Conservation (phyloP, 345 rosid genomes). For the Heritiera littoralis region DNA sequence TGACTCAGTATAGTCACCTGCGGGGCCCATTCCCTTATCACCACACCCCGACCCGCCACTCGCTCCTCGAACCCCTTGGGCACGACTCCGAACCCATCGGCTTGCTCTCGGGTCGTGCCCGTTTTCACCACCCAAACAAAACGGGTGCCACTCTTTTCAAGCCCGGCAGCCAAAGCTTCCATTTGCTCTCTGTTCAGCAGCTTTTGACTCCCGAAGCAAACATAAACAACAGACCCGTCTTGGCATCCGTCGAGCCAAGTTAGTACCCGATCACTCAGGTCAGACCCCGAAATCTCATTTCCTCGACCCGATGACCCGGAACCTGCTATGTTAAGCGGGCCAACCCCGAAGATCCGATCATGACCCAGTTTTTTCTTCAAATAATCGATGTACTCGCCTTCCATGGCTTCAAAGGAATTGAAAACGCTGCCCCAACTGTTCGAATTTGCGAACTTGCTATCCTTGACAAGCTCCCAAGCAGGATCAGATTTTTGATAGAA, state of each 20-base stretch:
- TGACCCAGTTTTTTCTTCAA: constrained; percentile 44
- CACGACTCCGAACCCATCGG: constrained; percentile 26
- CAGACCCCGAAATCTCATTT: not conserved
- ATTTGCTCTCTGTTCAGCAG: constrained; percentile 40
- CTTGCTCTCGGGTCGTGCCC: constrained; percentile 27
- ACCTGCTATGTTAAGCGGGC: constrained; percentile 55
- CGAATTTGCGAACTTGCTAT: constrained; percentile 32
- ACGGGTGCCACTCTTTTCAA: constrained; percentile 51
- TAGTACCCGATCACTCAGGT: constrained; percentile 19
- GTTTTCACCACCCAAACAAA: constrained; percentile 65
- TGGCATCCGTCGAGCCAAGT: constrained; percentile 62
- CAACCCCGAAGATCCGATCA: constrained; percentile 51
- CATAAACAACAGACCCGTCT: constrained; percentile 53
- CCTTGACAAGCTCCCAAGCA: constrained; percentile 39
- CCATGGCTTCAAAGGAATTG: constrained; percentile 49
- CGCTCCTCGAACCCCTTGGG: constrained; percentile 55
- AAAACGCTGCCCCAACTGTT: constrained; percentile 49
- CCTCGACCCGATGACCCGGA: constrained; percentile 13
- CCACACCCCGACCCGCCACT: constrained; percentile 42
- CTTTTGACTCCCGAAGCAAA: constrained; percentile 72
- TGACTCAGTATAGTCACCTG: constrained; percentile 55
- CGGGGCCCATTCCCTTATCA: constrained; percentile 59
- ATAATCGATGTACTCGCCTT: constrained; percentile 40
- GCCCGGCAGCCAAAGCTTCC: constrained; percentile 51
- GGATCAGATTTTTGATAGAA: constrained; percentile 29